These are phyloP conservation scores for Thozetella sp. DNA, from an alignment of 495 filamentous ascomycete genomes.

Conservation along the genomic window DNA sequence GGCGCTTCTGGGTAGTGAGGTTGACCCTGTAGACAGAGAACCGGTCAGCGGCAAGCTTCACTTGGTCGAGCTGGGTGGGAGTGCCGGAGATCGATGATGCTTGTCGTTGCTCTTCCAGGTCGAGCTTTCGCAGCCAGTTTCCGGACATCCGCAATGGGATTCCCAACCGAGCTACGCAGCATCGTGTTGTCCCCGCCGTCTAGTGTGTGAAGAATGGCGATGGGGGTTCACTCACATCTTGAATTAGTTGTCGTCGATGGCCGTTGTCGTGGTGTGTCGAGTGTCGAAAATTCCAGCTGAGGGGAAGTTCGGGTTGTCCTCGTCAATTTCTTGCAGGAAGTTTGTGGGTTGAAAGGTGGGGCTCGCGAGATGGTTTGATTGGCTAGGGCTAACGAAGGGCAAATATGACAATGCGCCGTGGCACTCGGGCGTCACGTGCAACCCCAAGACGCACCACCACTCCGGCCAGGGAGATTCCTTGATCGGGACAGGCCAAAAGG, in stretches of 20 bases:
- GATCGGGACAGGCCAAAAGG: too few species aligned
- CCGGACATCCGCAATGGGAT: not conserved
- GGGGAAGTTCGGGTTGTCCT: conserved; percentile 30
- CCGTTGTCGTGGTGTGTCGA: conserved; percentile 42
- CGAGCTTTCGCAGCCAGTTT: not conserved
- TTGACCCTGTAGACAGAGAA: conserved; percentile 76
- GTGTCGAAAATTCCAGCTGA: conserved; percentile 37
- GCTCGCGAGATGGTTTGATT: conserved; percentile 20
- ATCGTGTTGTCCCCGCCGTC: not conserved
- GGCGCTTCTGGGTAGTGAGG: conserved; percentile 99
- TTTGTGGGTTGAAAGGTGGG: conserved; percentile 36
- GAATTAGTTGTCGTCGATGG: conserved; percentile 46
- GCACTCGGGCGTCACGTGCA: conserved; percentile 14
- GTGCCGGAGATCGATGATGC: not conserved
- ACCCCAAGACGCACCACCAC: not conserved
- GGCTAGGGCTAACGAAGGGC: conserved; percentile 28
- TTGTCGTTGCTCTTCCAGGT: not conserved
- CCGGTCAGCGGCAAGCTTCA: conserved; percentile 30
- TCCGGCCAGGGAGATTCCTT: not conserved
- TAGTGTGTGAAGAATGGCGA: not conserved
- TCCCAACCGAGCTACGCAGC: not conserved
- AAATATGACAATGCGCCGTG: conserved; percentile 10
- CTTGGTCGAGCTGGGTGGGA: conserved; percentile 1
- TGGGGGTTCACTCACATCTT: conserved; percentile 53
- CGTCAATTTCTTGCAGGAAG: conserved; percentile 36